Conservation (phyloP, 2,329 filamentous ascomycete genomes). For the Diaporthe destruens region DNA sequence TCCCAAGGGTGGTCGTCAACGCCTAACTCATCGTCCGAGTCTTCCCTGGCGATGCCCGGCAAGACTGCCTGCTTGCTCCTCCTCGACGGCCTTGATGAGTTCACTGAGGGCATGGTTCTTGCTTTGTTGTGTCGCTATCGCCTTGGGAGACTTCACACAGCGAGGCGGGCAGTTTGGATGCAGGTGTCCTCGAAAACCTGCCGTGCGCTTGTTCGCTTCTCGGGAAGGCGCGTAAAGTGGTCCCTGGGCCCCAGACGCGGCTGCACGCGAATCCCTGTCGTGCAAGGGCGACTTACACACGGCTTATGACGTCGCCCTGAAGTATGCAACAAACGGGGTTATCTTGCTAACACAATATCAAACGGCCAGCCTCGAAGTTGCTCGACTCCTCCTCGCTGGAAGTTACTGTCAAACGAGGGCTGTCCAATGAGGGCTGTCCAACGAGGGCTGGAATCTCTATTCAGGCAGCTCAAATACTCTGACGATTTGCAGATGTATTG, state of each 20-base stretch:
- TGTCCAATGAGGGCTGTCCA: background rate
- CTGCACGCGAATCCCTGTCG: conserved; percentile 41
- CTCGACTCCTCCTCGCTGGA: background rate
- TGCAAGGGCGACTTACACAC: background rate
- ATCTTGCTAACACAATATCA: conserved; percentile 31
- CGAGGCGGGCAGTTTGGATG: background rate
- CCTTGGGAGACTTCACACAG: background rate
- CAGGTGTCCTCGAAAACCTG: background rate
- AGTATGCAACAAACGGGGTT: conserved; percentile 36
- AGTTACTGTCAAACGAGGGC: background rate
- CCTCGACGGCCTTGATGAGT: conserved; percentile 32
- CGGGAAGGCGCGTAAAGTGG: conserved; percentile 37
- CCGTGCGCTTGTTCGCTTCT: background rate
- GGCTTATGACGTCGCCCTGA: background rate
- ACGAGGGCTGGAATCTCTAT: background rate
- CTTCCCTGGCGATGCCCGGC: conserved; percentile 76
- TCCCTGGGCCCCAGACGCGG: conserved; percentile 17
- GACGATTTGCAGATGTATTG: background rate
- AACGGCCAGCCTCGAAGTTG: background rate
- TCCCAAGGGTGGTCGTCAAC: conserved; percentile 81
- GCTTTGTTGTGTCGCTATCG: conserved; percentile 11
- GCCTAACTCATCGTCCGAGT: conserved; percentile 90
- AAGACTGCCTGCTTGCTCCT: conserved; percentile 43
- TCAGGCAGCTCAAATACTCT: background rate
- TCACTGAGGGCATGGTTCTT: conserved; percentile 25